Evolutionary conservation across 2,329 filamentous ascomycete genomes (phyloP).

Genomic region (Dryadomyces quercivorus): DNA sequence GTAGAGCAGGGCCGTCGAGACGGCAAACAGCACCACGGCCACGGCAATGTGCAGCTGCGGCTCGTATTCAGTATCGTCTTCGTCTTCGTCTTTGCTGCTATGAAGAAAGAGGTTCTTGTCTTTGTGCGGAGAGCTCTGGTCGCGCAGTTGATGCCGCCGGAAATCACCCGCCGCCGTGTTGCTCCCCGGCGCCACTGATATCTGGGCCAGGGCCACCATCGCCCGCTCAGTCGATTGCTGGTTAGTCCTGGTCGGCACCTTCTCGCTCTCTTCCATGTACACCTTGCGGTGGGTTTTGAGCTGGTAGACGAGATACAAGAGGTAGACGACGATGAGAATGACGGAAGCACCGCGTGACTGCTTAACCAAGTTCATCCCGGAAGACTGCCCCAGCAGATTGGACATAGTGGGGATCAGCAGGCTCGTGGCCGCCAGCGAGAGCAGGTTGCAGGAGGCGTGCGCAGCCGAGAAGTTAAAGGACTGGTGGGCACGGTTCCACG

Average conservation of each 20-base stretch:
- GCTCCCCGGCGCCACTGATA: neutral
- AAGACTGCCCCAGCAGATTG: neutral
- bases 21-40: neutral
- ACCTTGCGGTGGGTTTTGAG: neutral
- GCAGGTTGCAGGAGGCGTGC: neutral
- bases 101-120: no score
- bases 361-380: neutral
- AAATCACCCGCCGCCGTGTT: no score
- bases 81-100: neutral
- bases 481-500: neutral
- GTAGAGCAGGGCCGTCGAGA: neutral
- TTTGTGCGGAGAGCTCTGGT: no score
- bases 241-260: neutral
- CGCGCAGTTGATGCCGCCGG: no score
- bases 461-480: neutral
- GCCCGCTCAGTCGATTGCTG: neutral
- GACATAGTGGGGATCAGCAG: neutral
- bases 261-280: neutral
- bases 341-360: neutral
- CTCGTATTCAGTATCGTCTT: neutral
- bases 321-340: neutral
- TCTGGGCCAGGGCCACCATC: neutral
- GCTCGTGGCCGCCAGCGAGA: neutral
- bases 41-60: neutral
- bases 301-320: neutral